Conservation (phyloP, 805 yeast species). For the Barnettozyma pratensis region DNA sequence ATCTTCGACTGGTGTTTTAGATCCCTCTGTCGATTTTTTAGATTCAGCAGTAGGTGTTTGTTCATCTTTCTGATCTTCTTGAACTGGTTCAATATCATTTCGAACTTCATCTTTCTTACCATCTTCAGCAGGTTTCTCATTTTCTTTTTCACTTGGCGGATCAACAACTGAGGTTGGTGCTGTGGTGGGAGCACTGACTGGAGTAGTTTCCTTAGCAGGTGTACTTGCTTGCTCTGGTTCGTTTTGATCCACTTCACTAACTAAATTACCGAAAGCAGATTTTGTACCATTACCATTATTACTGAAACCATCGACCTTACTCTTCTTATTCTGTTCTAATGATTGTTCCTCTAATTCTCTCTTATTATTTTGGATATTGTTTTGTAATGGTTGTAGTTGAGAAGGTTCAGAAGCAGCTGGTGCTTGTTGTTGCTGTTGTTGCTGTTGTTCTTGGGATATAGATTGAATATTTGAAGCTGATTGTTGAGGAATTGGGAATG, state of each 20-base stretch:
- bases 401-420: background rate
- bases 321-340: constrained; percentile 5
- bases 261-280: background rate
- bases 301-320: constrained; percentile 1
- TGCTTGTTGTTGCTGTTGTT: constrained; percentile 21
- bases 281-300: background rate
- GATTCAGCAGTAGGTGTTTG: background rate
- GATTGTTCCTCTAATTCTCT: constrained; percentile 9
- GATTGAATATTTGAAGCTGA: background rate
- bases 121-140: too few relatives aligned
- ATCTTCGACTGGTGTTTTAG: background rate
- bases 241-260: background rate
- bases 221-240: background rate
- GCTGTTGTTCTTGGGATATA: constrained; percentile 26
- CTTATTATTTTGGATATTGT: constrained; percentile 3
- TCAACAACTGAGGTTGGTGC: background rate
- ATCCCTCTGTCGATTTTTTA: background rate
- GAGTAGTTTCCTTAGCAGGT: background rate
- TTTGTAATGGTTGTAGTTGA: background rate
- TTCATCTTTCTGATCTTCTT: background rate
- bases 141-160: too few relatives aligned
- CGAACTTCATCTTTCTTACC: too few relatives aligned
- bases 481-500: too few relatives aligned
- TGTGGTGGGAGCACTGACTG: background rate
- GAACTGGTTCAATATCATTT: background rate